These are phyloP conservation scores for Puccinia horiana DNA, from an alignment of 1,284 basidiomycete genomes.

Conservation along the genomic window DNA sequence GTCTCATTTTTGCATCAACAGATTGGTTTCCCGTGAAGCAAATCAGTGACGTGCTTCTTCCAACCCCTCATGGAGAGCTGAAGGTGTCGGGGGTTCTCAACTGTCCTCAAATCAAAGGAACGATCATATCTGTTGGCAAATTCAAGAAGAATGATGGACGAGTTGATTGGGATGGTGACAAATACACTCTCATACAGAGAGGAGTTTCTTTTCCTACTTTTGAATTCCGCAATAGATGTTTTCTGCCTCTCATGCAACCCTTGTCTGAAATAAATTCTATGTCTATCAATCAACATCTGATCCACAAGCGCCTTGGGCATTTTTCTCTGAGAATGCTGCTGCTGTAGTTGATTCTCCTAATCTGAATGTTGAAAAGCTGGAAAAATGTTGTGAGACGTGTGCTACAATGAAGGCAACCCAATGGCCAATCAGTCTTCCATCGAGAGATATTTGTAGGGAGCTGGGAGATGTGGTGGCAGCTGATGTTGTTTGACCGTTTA, in stretches of 20 bases:
- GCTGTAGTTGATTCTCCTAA: not conserved
- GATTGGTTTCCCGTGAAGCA: not conserved
- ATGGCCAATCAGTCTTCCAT: not conserved
- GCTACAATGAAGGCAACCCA: not conserved
- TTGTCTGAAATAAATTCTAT: not conserved
- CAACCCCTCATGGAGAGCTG: not conserved
- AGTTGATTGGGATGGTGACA: not conserved
- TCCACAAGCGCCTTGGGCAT: not conserved
- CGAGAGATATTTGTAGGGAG: not conserved
- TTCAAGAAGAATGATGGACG: not conserved
- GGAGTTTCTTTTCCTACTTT: not conserved
- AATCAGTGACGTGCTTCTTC: not conserved
- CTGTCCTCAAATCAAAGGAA: not conserved
- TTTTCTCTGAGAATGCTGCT: not conserved
- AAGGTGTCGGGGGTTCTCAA: not conserved
- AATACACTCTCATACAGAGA: not conserved
- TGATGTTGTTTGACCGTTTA: not conserved
- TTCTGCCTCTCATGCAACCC: not conserved
- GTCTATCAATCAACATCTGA: not conserved
- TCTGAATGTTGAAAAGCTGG: too few relatives aligned
- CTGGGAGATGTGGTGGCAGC: not conserved
- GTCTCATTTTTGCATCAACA: conserved; percentile 9
- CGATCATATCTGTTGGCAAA: not conserved
- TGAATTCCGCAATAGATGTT: not conserved
- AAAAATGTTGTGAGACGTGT: not conserved